Evolutionary conservation across 257 asterid genomes (phyloP).

Genomic region (Apocynum venetum): DNA sequence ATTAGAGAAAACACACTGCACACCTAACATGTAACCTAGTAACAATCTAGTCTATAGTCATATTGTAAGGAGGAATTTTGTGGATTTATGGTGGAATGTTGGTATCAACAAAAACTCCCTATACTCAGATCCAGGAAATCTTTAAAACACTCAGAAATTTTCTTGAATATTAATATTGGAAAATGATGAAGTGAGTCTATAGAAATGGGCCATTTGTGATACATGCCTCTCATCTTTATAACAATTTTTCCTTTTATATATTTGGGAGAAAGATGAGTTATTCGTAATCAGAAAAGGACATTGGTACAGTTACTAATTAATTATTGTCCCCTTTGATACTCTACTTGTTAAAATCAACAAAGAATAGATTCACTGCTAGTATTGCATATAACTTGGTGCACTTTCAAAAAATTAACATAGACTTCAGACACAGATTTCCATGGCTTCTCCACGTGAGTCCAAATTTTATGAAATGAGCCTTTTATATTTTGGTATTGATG

Average conservation of each 20-base stretch:
- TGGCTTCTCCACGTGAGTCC: slow-evolving; percentile 16
- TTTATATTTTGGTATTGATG: too few relatives aligned
- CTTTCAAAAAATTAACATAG: not conserved
- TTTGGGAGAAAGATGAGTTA: not conserved
- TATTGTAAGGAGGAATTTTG: slow-evolving; percentile 12
- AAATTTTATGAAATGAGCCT: not conserved
- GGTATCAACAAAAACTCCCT: slow-evolving; percentile 30
- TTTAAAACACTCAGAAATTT: slow-evolving; percentile 24
- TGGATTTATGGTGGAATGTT: slow-evolving; percentile 51
- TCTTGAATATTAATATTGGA: slow-evolving; percentile 13
- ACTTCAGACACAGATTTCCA: not conserved
- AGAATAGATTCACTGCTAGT: not conserved
- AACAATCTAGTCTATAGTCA: slow-evolving; percentile 8
- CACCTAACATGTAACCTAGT: slow-evolving; percentile 24
- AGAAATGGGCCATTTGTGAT: slow-evolving; percentile 34
- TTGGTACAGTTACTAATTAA: not conserved
- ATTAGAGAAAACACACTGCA: slow-evolving; percentile 28
- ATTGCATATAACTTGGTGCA: not conserved
- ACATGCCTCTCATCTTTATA: slow-evolving; percentile 25
- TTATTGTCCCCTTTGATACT: slow-evolving; percentile 7
- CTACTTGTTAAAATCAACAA: slow-evolving; percentile 12
- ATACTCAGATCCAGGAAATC: slow-evolving; percentile 9
- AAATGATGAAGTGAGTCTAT: slow-evolving; percentile 22
- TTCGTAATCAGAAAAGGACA: slow-evolving; percentile 1
- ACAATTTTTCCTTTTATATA: not conserved